A percentile compares a stretch with the other conserved stretches of the same genome.
Evolutionary conservation across 306 rosid genomes (phyloP).

Genomic region (Lathyrus tuberosus): DNA sequence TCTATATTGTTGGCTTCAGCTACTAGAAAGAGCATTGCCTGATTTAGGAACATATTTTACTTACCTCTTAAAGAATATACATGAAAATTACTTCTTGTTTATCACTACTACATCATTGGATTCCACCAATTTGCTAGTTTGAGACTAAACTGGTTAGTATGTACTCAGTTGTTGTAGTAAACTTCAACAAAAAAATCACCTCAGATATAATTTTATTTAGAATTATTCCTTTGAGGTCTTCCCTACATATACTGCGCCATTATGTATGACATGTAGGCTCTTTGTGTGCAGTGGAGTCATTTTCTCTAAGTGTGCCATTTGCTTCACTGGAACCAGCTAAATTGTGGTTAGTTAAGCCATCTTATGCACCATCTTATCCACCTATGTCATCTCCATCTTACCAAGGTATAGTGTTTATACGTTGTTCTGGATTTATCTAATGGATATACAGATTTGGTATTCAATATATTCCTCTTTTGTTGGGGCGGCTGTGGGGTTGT

Average conservation of each 20-base stretch:
- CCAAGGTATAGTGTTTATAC: constrained; percentile 49
- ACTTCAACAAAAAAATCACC: not conserved
- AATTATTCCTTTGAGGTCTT: constrained; percentile 13
- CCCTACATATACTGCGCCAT: not conserved
- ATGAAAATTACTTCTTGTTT: not conserved
- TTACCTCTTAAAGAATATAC: not conserved
- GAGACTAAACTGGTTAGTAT: not conserved
- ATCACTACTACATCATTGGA: not conserved
- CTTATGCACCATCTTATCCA: constrained; percentile 54
- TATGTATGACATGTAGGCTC: constrained; percentile 28
- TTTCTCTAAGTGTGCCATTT: constrained; percentile 54
- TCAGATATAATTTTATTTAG: not conserved
- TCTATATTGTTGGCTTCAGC: not conserved
- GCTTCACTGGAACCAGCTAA: constrained; percentile 50
- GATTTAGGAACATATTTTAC: not conserved
- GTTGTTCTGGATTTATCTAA: too few species aligned
- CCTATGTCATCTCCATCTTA: constrained; percentile 64
- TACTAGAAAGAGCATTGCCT: constrained; percentile 19
- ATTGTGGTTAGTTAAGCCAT: constrained; percentile 50
- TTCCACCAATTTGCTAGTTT: not conserved
- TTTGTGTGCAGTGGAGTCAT: constrained; percentile 63
- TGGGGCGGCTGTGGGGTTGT: too few species aligned
- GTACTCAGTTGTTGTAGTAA: not conserved
- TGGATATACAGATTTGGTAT: too few species aligned
- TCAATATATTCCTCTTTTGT: too few species aligned